Base-by-base conservation (phyloP, 768 basidiomycete species). In the Nidularia pulvinata region DNA sequence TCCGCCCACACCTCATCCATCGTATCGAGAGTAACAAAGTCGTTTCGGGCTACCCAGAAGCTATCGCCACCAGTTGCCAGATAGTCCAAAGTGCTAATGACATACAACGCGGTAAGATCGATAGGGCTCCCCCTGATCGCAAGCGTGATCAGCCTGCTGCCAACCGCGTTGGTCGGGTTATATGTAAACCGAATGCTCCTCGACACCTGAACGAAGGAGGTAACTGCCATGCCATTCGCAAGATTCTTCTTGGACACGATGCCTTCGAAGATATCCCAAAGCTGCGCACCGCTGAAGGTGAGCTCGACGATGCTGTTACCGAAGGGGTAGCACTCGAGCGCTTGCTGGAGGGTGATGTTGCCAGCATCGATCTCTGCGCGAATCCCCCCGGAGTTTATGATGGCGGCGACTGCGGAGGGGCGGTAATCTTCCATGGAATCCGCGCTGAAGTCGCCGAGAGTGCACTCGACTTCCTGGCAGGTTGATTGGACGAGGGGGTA, bases 341-440 rank as follows among this genome's bases (percentile, higher is more conserved):
- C 67, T 35, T 72, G 65, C 48, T 69, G 75, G 48, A 70, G 61
- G 7, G 77, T 73, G 55, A 79, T 62, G 56, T 75, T 66, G 1
- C 75, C 76, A 0, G 65, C 64, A 22, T 72, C 69, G 58, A 79
- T 73, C 39, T 69, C 60, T 0, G 70, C 61, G 22, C 78, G 71
- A 55, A 79, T 74, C 7, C 71, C 71, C 16, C 78, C 78, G 46
- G 74, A 67, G 60, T 78, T 80, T 62, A 74, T 69, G 53, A 78
- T 61, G 6, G 69, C 73, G 34, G 64, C 71, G 32, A 61, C 61
- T 37, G 58, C 55, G 43, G 54, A 55, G 37, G 62, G 46, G 30
- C 69, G 65, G 61, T 73, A 69, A 46, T 69, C 74, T 35, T 73
- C 65, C 63, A 77, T 69, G 5, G 74, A 71, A 52, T 80, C 78